Evolutionary conservation across 108 stramenopile species (phyloP), one percentile per base, ranked within the genome.

Genomic region (Fragilaria radians): DNA sequence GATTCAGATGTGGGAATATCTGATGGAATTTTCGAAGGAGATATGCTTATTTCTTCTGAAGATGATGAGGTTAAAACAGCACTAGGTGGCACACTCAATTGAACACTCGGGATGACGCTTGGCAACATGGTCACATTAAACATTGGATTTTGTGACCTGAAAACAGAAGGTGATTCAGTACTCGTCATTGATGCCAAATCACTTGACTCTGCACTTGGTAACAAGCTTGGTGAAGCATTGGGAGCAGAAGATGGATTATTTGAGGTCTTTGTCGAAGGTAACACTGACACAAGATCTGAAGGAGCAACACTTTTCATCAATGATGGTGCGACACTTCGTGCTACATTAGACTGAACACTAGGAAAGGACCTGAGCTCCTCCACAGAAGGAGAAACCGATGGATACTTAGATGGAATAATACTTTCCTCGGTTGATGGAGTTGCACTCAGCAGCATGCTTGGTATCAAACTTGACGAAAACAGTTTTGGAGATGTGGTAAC

Each of bases 191-290:
- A 53, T 7, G 59, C 52, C 5, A 52, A 7, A 14, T 50, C 9
- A 52, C 52, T 29, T 21, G 59, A 52, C 59, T 26, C 46, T 5
- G 59, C 14, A 18, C 51, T 52, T 27, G 59, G 59, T 24, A 19
- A 47, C 1, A 50, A 28, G 25, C 52, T 60, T 53, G 59, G 59
- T 21, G 52, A 4, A 11, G 25, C 5, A 5, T 50, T 29, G 5
- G 59, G 59, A 4, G 50, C 2, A 5, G 23, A 9, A 14, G 59
- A 51, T 0, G 59, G 59, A 19, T 42, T 48, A 19, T 46, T 3
- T 57, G 56, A 48, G 11, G 56, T 46, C 5, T 4, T 0, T 19
- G 46, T 48, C 49, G 56, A 57, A 21, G 56, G 56, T 23, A 4
- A 5, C 14, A 23, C 36, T 24, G 56, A 48, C 19, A 4, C 22